Evolutionary conservation across 2,329 filamentous ascomycete genomes (phyloP).

Genomic region (Neopestalotiopsis rosae): DNA sequence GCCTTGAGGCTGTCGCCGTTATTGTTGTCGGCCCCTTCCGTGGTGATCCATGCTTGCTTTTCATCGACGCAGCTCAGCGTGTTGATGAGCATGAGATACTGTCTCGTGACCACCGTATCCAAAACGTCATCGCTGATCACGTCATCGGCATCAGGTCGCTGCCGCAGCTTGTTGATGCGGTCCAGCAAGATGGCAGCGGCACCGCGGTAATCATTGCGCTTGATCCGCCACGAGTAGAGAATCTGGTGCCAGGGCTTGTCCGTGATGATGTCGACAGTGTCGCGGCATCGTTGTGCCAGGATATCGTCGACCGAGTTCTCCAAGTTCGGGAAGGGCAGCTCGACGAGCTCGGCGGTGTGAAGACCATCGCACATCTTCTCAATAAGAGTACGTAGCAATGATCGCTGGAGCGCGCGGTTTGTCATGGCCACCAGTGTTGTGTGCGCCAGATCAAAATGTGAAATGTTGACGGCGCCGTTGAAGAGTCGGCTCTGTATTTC

Average conservation of each 20-base stretch:
- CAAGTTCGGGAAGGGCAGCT: constrained; percentile 79
- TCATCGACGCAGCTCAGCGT: constrained; percentile 83
- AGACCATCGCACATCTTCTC: constrained; percentile 72
- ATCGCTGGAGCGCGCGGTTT: constrained; percentile 73
- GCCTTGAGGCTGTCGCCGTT: constrained; percentile 6
- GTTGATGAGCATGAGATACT: constrained; percentile 93
- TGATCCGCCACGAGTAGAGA: constrained; percentile 88
- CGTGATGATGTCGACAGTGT: constrained; percentile 67
- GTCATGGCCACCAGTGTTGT: constrained; percentile 76
- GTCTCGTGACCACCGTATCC: constrained; percentile 71
- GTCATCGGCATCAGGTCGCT: constrained; percentile 63
- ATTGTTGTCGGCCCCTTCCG: constrained; percentile 41
- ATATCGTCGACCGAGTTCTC: constrained; percentile 80
- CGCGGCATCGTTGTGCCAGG: constrained; percentile 73
- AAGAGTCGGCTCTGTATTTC: constrained; percentile 87
- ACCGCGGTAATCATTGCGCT: constrained; percentile 84
- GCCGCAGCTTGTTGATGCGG: constrained; percentile 65
- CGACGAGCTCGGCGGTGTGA: constrained; percentile 70
- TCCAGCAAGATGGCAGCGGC: constrained; percentile 68
- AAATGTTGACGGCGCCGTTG: constrained; percentile 78
- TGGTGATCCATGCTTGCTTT: constrained; percentile 79
- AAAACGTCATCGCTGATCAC: constrained; percentile 59
- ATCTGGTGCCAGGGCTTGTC: constrained; percentile 84
- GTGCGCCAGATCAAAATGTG: constrained; percentile 83
- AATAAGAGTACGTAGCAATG: constrained; percentile 73